Base-by-base conservation (phyloP, 2,329 filamentous ascomycete species). In the Penicillium psychrosexuale region DNA sequence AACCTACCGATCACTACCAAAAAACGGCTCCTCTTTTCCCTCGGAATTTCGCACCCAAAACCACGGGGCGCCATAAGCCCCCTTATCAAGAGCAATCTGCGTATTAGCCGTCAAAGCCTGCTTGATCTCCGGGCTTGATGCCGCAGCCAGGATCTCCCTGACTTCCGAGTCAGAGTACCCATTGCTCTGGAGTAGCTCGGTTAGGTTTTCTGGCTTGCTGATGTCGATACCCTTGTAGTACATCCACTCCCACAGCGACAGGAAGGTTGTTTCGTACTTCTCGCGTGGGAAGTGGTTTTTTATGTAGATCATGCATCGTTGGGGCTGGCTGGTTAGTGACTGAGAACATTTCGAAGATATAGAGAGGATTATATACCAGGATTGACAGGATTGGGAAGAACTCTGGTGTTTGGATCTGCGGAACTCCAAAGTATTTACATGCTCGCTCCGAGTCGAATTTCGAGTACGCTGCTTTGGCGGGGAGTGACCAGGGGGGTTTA, bases 21-120 rank as follows among this genome's bases (percentile, higher is more conserved):
- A 92, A 69, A 91, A 90, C 0, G 86, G 83, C 74, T 89, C 85
- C 46, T 78, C 78, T 53, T 78, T 70, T 0, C 86, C 86, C 58
- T 80, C 70, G 1, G 57, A 54, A 54, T 66, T 67, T 27, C 77
- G 79, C 3, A 85, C 88, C 81, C 84, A 86, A 57, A 89, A 78
- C 89, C 89, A 93, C 1, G 90, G 90, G 47, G 84, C 84, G 0
- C 90, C 90, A 71, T 89, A 93, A 0, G 89, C 89, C 0, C 89
- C 89, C 47, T 75, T 76, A 36, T 83, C 80, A 15, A 90, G 69
- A 0, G 83, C 87, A 60, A 79, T 78, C 56, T 83, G 78, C 17
- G 88, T 91, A 40, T 80, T 80, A 5, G 72, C 75, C 55, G 80
- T 80, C 28, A 90, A 72, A n/a, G 67, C 72, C 53, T 80, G 71